Evolutionary conservation across 352 stramenopile genomes (phyloP), one percentile per base, ranked within the genome.

Genomic region (Globisporangium splendens): DNA sequence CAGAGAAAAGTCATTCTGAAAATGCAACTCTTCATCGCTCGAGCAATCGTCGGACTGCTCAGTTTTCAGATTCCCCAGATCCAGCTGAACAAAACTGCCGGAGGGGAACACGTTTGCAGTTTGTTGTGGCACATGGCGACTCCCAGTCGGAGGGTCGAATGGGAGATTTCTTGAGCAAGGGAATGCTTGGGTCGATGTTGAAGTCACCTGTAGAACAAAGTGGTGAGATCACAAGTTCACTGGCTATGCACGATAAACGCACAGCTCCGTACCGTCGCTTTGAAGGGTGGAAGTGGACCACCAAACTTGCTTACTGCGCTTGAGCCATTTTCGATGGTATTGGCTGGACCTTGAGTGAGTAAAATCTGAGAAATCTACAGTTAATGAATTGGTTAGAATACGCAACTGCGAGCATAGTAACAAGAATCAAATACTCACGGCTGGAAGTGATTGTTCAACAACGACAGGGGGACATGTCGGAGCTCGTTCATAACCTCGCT

Each of bases 21-120:
- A 75, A 44, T 80, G 69, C 13, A 88, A 69, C 13, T 90, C 80
- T 65, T 90, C 74, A 38, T 87, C 79, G 43, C 73, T 86, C 0
- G 77, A 89, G 22, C 54, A 71, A 35, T 70, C 46, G 17, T 76
- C 69, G 18, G 71, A 62, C 10, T 69, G 62, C 18, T 63, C 61
- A 21, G 58, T 56, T n/a, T 46, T 46, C 10, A 49, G 44, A 11
- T 20, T 59, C 43, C 31, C 52, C 28, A n/a, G 12, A n/a, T 58
- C 38, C 24, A 58, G 22, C 11, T 13, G 52, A n/a, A 50, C 18
- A 41, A 28, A 42, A 28, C 52, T 38, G 17, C 28, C 18, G 20
- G 53, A 43, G n/a, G 53, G 41, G 20, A 64, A 54, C 31, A 42
- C 53, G 43, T 17, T 55, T 18, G n/a, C 33, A 28, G 47, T 35